Conservation (phyloP, 2,329 filamentous ascomycete genomes). For the Pseudogymnoascus sp. region DNA sequence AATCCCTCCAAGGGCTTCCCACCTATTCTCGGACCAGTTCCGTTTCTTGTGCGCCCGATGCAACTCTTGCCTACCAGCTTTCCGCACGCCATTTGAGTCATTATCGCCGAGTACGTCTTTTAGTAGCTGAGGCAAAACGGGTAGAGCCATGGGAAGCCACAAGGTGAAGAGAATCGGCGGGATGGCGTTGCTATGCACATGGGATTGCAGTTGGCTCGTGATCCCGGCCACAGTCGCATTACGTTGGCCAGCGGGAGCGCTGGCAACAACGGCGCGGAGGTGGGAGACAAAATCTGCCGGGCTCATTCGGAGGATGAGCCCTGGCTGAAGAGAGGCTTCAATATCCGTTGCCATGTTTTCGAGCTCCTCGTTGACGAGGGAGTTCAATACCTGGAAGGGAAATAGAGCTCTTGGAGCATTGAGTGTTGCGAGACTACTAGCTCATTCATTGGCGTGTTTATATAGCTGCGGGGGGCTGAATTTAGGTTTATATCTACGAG, state of each 20-base stretch:
- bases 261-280: neutral
- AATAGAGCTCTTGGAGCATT: neutral
- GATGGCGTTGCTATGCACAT: constrained; percentile 2
- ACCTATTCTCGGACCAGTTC: neutral
- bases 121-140: neutral
- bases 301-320: neutral
- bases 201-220: neutral
- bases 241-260: neutral
- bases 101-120: neutral
- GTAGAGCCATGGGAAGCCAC: neutral
- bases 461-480: neutral
- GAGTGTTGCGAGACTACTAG: neutral
- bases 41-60: neutral
- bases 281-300: neutral
- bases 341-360: neutral
- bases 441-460: neutral
- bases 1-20: neutral
- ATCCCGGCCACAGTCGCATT: neutral
- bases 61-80: neutral
- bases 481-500: neutral
- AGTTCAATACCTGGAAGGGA: neutral
- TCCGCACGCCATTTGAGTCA: neutral
- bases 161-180: neutral
- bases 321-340: neutral
- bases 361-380: neutral